Base-by-base conservation (phyloP, 2,329 filamentous ascomycete species). In the Diaporthe sp. region DNA sequence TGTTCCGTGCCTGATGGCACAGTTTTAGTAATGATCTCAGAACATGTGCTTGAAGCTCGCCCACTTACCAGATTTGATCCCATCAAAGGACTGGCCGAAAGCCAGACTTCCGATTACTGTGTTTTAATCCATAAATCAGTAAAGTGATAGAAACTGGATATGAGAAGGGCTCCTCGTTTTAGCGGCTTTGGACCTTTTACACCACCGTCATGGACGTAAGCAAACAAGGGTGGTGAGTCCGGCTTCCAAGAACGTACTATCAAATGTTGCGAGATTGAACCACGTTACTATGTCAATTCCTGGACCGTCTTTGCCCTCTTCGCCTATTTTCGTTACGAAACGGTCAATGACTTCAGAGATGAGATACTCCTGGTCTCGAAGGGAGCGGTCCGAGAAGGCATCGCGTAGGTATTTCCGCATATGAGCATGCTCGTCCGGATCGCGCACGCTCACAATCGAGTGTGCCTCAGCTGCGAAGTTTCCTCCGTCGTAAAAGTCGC, bases 71-170 rank as follows among this genome's bases (percentile, higher is more conserved):
- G 74, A 75, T 39, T 79, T 73, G 17, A 83, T 70, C 70, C 77
- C 79, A 22, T 79, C 77, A 76, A 84, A 85, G 1, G 81, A 81
- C 70, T 85, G 81, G 7, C 84, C 85, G 76, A 86, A 86, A 0
- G 85, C 82, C 59, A 86, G 80, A 71, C 86, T 84, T n/a, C 84
- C 84, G 35, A 84, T 79, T 35, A 83, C 63, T 66, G 12, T 9
- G 22, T 53, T 51, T 4, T 12, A 1, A n/a, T 37, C 9, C 0
- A 8, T 27, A 22, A 27, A 15, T 68, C 32, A 53, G 47, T 12
- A 22, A 22, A 8, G 1, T 30, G 4, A 12, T 37, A 2, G 8
- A 37, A n/a, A 15, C 13, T 10, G 25, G 4, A 9, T 7, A 27
- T 8, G 4, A 7, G 17, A 10, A 25, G n/a, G 10, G 10, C 4